Percentiles rank a stretch among this genome's conserved stretches.
These are phyloP conservation scores for Pythium folliculosum DNA, from an alignment of 352 stramenopile genomes.

Conservation along the genomic window DNA sequence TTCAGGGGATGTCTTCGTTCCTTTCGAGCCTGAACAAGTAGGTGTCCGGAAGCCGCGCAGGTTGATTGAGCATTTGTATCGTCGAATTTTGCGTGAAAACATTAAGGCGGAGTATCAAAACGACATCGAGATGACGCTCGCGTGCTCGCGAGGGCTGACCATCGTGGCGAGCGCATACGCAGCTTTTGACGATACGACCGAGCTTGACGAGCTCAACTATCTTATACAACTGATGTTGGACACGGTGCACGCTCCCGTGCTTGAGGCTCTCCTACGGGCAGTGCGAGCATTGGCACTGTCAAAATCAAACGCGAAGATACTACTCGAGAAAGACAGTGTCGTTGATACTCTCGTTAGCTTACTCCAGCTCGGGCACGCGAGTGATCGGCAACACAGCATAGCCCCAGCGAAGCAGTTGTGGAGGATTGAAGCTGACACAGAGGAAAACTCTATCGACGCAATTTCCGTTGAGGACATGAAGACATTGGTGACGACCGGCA, in stretches of 20 bases:
- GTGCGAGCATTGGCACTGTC: constrained; percentile 58
- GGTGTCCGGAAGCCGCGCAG: constrained; percentile 48
- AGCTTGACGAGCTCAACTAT: constrained; percentile 76
- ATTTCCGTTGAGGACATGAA: constrained; percentile 57
- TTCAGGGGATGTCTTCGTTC: constrained; percentile 46
- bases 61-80: constrained; percentile 66
- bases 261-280: constrained; percentile 57
- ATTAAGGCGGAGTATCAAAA: constrained; percentile 67
- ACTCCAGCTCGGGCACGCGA: constrained; percentile 64
- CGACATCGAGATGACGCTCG: constrained; percentile 60
- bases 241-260: constrained; percentile 58
- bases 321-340: constrained; percentile 44
- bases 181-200: constrained; percentile 32
- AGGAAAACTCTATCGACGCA: constrained; percentile 2
- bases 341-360: constrained; percentile 60
- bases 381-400: constrained; percentile 26
- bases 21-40: constrained; percentile 56
- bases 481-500: constrained; percentile 29
- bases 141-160: constrained; percentile 63
- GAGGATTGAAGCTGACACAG: constrained; percentile 1
- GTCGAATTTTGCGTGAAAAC: constrained; percentile 75
- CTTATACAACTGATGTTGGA: constrained; percentile 62
- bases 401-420: constrained; percentile 20
- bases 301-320: constrained; percentile 48
- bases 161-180: constrained; percentile 64